Conservation (phyloP, 2,329 filamentous ascomycete genomes). For the Diplodia sapinea region DNA sequence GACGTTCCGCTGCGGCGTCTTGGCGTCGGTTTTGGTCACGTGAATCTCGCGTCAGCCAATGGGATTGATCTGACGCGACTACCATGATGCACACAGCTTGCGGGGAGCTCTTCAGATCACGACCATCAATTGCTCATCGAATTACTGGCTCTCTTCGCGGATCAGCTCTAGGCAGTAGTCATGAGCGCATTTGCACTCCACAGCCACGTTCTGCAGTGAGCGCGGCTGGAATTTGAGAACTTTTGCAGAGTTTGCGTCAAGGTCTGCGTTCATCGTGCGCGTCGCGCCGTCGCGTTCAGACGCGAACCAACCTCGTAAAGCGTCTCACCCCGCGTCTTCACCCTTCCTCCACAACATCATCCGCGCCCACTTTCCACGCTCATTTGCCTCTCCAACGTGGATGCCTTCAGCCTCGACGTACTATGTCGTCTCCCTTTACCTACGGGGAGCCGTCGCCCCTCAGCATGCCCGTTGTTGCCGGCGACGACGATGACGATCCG, state of each 20-base stretch:
- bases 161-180: slow-evolving; percentile 6
- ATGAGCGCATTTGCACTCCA: background rate
- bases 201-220: background rate
- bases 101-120: slow-evolving; percentile 8
- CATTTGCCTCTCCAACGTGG: slow-evolving; percentile 13
- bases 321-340: slow-evolving; percentile 16
- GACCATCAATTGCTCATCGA: background rate
- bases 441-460: slow-evolving; percentile 38
- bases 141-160: background rate
- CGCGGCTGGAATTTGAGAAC: background rate
- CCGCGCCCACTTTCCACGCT: background rate
- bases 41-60: slow-evolving; percentile 10
- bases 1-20: slow-evolving; percentile 8
- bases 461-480: slow-evolving; percentile 35
- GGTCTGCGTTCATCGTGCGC: background rate
- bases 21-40: background rate
- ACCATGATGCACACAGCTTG: slow-evolving; percentile 19
- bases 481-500: slow-evolving; percentile 39
- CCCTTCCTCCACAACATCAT: slow-evolving; percentile 28
- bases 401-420: slow-evolving; percentile 36
- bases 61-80: background rate
- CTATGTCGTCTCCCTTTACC: slow-evolving; percentile 45
- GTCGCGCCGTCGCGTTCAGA: slow-evolving; percentile 22
- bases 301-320: slow-evolving; percentile 29
- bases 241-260: slow-evolving; percentile 3